Conservation (phyloP, 192 early-diverging fungal species). For the Gryganskiella cystojenkinii region DNA sequence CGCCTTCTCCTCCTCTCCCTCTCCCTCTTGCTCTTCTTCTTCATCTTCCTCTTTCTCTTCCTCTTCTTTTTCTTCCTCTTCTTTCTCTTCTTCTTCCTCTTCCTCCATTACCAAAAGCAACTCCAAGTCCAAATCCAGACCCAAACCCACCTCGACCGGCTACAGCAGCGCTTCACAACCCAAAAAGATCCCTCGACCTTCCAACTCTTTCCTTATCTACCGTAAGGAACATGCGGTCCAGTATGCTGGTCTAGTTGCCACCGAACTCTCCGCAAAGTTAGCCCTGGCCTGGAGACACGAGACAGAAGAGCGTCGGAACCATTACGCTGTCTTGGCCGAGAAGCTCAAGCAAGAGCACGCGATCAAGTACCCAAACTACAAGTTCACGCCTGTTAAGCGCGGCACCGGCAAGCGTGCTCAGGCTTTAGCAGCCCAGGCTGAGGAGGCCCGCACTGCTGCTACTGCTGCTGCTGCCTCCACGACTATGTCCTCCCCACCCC, state of each 20-base stretch:
- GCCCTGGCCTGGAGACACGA: constrained; percentile 42
- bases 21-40: too few relatives aligned
- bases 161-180: not conserved
- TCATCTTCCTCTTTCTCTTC: constrained; percentile 1
- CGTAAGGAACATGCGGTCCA: constrained; percentile 29
- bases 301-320: constrained; percentile 11
- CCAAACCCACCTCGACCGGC: not conserved
- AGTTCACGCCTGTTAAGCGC: constrained; percentile 53
- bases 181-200: constrained; percentile 49
- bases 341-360: constrained; percentile 25
- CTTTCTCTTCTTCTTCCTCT: not conserved
- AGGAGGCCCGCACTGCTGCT: constrained; percentile 5
- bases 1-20: too few relatives aligned
- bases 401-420: constrained; percentile 44
- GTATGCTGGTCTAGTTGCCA: constrained; percentile 31
- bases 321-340: constrained; percentile 25
- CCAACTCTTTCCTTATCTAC: constrained; percentile 54
- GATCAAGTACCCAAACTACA: constrained; percentile 42
- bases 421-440: constrained; percentile 6
- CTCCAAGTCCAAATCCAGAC: not conserved
- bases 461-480: not conserved
- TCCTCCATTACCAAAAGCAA: not conserved
- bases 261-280: constrained; percentile 29
- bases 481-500: constrained; percentile 12
- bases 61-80: not conserved